Conservation (phyloP, 176 grass and related monocot species). For the Areca catechu region DNA sequence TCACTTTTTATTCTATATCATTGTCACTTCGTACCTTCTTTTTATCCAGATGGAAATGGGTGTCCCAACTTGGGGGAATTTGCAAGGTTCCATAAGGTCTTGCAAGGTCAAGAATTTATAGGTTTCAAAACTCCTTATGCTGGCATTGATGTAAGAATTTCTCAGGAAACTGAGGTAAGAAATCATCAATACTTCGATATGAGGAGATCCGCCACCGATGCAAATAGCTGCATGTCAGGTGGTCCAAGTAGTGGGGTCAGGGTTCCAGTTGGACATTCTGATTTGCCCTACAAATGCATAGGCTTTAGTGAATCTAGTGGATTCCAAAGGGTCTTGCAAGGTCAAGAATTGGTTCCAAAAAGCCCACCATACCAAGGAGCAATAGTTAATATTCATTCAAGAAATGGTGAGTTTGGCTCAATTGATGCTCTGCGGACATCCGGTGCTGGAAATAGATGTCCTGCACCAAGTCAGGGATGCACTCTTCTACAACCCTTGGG, state of each 20-base stretch:
- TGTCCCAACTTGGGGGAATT: conserved; percentile 53
- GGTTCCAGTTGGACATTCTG: conserved; percentile 43
- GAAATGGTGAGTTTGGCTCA: conserved; percentile 27
- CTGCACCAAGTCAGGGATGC: conserved; percentile 27
- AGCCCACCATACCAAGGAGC: conserved; percentile 34
- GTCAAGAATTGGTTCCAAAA: conserved; percentile 80
- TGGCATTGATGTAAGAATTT: conserved; percentile 38
- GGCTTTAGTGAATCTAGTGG: conserved; percentile 81
- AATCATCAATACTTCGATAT: conserved; percentile 39
- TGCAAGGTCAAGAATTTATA: conserved; percentile 99
- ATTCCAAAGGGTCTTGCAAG: conserved; percentile 99
- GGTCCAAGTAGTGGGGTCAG: conserved; percentile 26
- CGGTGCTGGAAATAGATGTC: conserved; percentile 34
- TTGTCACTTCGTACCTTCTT: neutral
- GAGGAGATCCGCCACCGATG: conserved; percentile 25
- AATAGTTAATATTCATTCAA: conserved; percentile 27
- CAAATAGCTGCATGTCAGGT: conserved; percentile 25
- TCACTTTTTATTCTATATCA: no score
- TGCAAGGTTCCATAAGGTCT: conserved; percentile 93
- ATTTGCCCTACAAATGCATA: conserved; percentile 52
- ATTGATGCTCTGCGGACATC: conserved; percentile 20
- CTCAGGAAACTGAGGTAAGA: conserved; percentile 29
- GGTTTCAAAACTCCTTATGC: conserved; percentile 43
- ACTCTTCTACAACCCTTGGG: conserved; percentile 20
- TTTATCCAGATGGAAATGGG: conserved; percentile 62